phyloP scores from a whole-genome alignment of 1,139 yeast species.

The Pichia sorboxylosa region DNA sequence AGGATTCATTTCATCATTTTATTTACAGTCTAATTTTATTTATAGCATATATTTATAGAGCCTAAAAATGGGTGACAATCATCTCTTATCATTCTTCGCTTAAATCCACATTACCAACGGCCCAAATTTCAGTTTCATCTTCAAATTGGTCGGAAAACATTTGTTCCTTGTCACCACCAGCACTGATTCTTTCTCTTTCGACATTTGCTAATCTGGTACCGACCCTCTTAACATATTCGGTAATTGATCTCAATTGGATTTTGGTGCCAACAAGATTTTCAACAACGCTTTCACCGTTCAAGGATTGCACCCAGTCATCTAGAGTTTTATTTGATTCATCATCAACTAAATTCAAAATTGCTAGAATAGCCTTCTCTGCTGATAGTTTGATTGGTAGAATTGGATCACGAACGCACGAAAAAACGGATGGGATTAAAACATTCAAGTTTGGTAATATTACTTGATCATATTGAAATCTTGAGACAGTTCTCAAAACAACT shows the following conservation, averaged over 20 bases:
- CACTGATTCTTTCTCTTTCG: constrained; percentile 76
- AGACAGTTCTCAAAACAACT: constrained; percentile 64
- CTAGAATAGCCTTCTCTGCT: constrained; percentile 81
- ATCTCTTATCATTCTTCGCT: constrained; percentile 14
- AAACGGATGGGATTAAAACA: constrained; percentile 58
- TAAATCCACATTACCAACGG: constrained; percentile 60
- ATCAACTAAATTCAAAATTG: constrained; percentile 61
- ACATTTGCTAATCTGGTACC: constrained; percentile 72
- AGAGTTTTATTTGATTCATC: constrained; percentile 50
- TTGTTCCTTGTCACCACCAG: constrained; percentile 85
- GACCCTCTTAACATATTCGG: constrained; percentile 83
- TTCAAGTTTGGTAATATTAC: constrained; percentile 44
- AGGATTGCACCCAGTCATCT: constrained; percentile 42
- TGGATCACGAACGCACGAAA: constrained; percentile 73
- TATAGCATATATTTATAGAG: too few relatives aligned
- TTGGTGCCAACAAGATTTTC: constrained; percentile 35
- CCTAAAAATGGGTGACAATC: too few relatives aligned
- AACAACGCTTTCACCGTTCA: constrained; percentile 20
- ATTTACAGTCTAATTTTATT: too few relatives aligned
- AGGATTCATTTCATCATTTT: too few relatives aligned
- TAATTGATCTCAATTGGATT: constrained; percentile 59
- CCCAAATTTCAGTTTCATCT: constrained; percentile 82
- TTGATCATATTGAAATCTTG: constrained; percentile 44
- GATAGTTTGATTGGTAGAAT: constrained; percentile 87
- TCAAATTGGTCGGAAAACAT: constrained; percentile 77